Evolutionary conservation across 2,329 filamentous ascomycete species (phyloP).

Genomic region (Calonectria crousiana): DNA sequence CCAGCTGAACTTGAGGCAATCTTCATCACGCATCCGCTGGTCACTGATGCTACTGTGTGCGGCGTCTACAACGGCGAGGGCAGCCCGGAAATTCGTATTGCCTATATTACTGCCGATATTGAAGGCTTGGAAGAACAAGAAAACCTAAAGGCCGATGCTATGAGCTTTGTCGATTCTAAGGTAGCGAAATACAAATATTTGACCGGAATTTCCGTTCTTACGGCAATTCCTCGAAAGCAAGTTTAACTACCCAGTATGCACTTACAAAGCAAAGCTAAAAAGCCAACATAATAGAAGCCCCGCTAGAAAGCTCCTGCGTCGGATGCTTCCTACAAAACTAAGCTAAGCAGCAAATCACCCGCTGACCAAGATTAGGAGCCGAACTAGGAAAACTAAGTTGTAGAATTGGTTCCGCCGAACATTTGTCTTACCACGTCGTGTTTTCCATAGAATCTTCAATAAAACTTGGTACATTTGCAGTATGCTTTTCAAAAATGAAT

Average conservation of each 20-base stretch:
- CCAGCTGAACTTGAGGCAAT: constrained; percentile 21
- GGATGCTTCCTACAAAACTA: constrained; percentile 8
- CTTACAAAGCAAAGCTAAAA: neutral
- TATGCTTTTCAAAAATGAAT: too few relatives aligned
- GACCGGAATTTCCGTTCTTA: constrained; percentile 10
- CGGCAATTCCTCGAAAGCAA: constrained; percentile 13
- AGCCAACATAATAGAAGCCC: constrained; percentile 1
- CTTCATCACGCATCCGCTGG: constrained; percentile 2
- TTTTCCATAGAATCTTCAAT: neutral
- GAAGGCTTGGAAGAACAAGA: neutral
- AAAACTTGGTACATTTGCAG: neutral
- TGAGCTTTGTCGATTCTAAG: neutral
- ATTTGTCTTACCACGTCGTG: neutral
- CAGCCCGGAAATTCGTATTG: constrained; percentile 9
- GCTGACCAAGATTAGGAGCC: neutral
- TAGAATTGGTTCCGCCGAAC: neutral
- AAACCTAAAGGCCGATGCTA: neutral
- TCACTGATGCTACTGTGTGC: constrained; percentile 14
- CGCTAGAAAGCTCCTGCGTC: constrained; percentile 13
- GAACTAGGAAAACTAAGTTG: neutral
- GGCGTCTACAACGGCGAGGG: constrained; percentile 17
- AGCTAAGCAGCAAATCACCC: neutral
- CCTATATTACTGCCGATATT: constrained; percentile 12
- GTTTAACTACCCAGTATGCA: neutral
- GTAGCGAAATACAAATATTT: constrained; percentile 14